phyloP scores from a whole-genome alignment of 306 rosid species.

The Cajanus cajan region DNA sequence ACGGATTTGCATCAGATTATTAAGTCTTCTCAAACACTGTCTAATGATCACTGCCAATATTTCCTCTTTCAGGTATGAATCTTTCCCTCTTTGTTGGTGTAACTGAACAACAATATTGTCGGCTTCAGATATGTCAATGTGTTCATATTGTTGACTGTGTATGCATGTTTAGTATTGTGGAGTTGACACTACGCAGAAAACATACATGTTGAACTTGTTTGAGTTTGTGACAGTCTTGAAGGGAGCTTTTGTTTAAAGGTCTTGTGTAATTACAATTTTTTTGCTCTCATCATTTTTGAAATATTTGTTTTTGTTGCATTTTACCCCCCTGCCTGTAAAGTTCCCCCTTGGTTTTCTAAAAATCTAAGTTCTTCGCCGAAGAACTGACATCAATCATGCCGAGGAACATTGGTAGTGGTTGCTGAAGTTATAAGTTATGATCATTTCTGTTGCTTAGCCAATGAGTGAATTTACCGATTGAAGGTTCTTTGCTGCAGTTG shows the following conservation, averaged over 20 bases:
- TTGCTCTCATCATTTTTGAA: background rate
- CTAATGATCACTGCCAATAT: constrained; percentile 90
- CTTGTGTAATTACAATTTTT: background rate
- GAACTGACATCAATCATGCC: background rate
- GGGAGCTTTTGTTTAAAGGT: background rate
- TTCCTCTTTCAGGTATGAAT: constrained; percentile 89
- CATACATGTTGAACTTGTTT: background rate
- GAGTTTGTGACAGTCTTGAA: background rate
- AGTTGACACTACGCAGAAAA: background rate
- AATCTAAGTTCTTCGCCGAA: background rate
- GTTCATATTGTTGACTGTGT: background rate
- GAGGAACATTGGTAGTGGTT: background rate
- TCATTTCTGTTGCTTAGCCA: constrained; percentile 10
- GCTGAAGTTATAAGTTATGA: background rate
- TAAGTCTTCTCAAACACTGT: constrained; percentile 77
- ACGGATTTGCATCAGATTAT: constrained; percentile 95
- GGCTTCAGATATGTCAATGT: background rate
- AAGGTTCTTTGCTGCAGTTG: constrained; percentile 55
- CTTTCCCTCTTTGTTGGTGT: background rate
- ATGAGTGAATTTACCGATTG: constrained; percentile 31
- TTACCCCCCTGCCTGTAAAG: constrained; percentile 7
- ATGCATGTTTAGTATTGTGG: constrained; percentile 9
- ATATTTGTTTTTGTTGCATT: background rate
- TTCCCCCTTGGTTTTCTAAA: background rate
- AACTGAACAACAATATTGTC: background rate